Base-by-base conservation (phyloP, 345 rosid genomes). In the Gossypium arboreum region DNA sequence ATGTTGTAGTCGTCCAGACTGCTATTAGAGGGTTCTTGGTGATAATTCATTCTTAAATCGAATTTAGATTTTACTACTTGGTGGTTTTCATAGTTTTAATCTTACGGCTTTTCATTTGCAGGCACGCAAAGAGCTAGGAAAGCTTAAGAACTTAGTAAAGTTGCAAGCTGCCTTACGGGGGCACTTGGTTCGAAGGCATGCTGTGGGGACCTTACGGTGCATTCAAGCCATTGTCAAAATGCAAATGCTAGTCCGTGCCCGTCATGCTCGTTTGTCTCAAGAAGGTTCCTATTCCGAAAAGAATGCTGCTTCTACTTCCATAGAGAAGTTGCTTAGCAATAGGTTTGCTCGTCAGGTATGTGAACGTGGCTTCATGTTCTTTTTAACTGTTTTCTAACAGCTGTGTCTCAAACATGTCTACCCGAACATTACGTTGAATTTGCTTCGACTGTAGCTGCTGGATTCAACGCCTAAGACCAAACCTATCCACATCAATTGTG, bases 141-240 rank as follows among this genome's bases (percentile, higher is more conserved):
- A 81, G 88, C 88, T 79, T 52, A 90, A 87, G 86, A 91, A 85
- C 68, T 87, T 91, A 45, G 80, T 93, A 50, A 92, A 87, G 85
- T 81, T 93, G 88, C 99, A 96, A 86, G 98, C 99, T 78, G 94
- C 90, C 59, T 87, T 89, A 16, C 96, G 98, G 9, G 99, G 99
- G 34, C 92, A 92, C 84, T 73, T 96, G 84, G 98, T 93, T 77
- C 86, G 99, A 72, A 93, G 73, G 76, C 98, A 89, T 77, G 99
- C 99, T 62, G 78, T 82, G 84, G 99, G 94, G 59, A 83, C 97
- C 43, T 85, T 96, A 68, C 87, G 92, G 16, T 95, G 98, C 50
- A 83, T 93, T 67, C 99, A 90, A 75, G 97, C 97, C 72, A 90
- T 93, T 81, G 78, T 90, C 76, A 96, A 96, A 84, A 89, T 96